Evolutionary conservation across 2,329 filamentous ascomycete genomes (phyloP).

Genomic region (Calonectria henricotiae): DNA sequence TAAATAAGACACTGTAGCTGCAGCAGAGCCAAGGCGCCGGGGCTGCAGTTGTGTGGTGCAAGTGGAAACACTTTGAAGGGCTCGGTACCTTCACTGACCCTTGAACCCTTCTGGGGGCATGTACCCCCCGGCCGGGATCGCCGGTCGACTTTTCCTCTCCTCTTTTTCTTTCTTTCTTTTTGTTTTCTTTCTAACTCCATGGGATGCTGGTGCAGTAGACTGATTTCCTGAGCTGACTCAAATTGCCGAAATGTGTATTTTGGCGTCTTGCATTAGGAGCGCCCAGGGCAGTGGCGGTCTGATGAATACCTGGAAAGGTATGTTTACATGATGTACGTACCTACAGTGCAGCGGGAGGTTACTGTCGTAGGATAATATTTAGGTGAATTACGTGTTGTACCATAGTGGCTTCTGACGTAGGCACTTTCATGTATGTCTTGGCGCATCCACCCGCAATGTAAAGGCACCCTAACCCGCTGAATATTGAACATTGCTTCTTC

Average conservation of each 20-base stretch:
- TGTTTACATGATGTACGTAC: constrained; percentile 7
- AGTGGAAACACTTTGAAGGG: background rate
- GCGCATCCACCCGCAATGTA: constrained; percentile 8
- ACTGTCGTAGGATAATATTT: background rate
- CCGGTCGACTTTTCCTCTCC: constrained; percentile 11
- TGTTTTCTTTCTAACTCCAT: background rate
- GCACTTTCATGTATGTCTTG: constrained; percentile 7
- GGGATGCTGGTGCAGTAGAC: background rate
- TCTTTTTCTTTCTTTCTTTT: background rate
- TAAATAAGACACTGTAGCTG: constrained; percentile 25
- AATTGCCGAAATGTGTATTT: background rate
- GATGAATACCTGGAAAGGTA: constrained; percentile 13
- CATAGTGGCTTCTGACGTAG: constrained; percentile 19
- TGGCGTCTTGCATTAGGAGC: background rate
- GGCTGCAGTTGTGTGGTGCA: constrained; percentile 7
- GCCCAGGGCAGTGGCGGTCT: constrained; percentile 11
- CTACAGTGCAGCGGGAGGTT: constrained; percentile 3
- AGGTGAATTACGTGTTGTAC: constrained; percentile 3
- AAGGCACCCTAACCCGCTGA: background rate
- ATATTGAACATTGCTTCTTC: background rate
- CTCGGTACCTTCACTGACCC: constrained; percentile 7
- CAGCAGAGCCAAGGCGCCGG: constrained; percentile 7
- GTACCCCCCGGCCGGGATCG: constrained; percentile 27
- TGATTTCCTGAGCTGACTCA: background rate
- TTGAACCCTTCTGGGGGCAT: background rate